Evolutionary conservation across 2,329 filamentous ascomycete species (phyloP).

Genomic region (Periconia sp.): DNA sequence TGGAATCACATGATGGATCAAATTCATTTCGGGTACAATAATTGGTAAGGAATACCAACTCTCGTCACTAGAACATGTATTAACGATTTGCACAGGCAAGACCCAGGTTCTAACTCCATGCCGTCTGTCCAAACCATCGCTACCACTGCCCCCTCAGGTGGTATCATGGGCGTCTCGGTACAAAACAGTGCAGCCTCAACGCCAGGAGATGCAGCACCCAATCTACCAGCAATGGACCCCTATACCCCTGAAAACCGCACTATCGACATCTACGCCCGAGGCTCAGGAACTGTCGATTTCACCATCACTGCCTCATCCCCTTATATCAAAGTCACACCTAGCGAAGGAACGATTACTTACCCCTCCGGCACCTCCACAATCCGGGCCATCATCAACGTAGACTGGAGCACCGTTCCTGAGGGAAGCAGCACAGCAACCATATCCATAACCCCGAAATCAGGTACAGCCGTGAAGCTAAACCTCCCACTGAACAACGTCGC

Average conservation of each 20-base stretch:
- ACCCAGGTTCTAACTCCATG: constrained; percentile 70
- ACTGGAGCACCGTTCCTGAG: constrained; percentile 28
- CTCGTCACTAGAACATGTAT: background rate
- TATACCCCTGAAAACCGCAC: constrained; percentile 34
- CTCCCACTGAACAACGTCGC: constrained; percentile 23
- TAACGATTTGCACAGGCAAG: constrained; percentile 63
- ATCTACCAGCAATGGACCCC: constrained; percentile 22
- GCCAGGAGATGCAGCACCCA: constrained; percentile 58
- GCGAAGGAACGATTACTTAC: constrained; percentile 28
- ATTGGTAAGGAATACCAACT: constrained; percentile 41
- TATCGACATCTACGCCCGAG: constrained; percentile 34
- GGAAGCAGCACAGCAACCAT: constrained; percentile 22
- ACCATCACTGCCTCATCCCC: constrained; percentile 22
- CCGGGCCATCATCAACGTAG: constrained; percentile 23
- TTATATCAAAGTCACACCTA: constrained; percentile 24
- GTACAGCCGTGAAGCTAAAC: constrained; percentile 19
- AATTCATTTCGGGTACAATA: constrained; percentile 33
- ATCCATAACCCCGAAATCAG: constrained; percentile 23
- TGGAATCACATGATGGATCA: constrained; percentile 41
- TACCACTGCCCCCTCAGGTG: constrained; percentile 40
- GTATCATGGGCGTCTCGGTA: constrained; percentile 58
- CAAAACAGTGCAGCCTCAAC: constrained; percentile 69
- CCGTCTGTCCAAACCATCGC: constrained; percentile 68
- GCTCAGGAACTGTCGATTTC: constrained; percentile 25
- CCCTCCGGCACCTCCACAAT: constrained; percentile 31